Base-by-base conservation (phyloP, 768 basidiomycete genomes). In the Amyloporia xantha region DNA sequence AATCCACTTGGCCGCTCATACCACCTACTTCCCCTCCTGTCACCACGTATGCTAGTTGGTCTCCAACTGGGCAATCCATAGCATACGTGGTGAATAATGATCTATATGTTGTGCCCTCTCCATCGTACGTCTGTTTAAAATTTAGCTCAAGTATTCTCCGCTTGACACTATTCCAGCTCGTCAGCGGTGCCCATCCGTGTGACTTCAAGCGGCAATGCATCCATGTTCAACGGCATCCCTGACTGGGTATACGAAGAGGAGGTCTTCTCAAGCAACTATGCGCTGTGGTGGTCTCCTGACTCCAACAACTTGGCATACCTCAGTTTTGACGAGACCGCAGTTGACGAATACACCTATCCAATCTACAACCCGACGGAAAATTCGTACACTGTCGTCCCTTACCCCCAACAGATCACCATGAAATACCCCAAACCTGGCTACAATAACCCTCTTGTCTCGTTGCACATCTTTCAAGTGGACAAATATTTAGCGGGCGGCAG, bases 221-320 rank as follows among this genome's bases (percentile, higher is more conserved):
- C 86, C 0, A 73, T 94, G 13, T 96, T 98, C 73, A 82, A 97
- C 59, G 96, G 96, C 5, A 87, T 96, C 1, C 90, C 92, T 0
- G 92, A 96, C 63, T 98, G 96, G 95, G 95, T 97, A 4, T 94
- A 94, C 65, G 92, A 95, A 64, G 91, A 95, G 62, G 92, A 96
- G 62, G 81, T 97, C 20, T 86, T 92, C 57, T 68, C 74, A 2
- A 61, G 68, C 33, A 79, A 92, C 60, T 81, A 65, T 41, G 83
- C 93, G 0, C 70, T 95, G 4, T 98, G 92, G 92, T 98, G 89
- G 86, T 86, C 88, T 9, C 95, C 94, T 3, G 77, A 84, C 56
- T 81, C 82, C 0, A 59, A 67, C 17, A 82, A 80, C 52, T 59
- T 99, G 38, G 91, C 93, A 0, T 99, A 86, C 73, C 79, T 97